These are phyloP conservation scores for Naegleria gruberi DNA, from an alignment of 208 protist species.

Conservation along the genomic window DNA sequence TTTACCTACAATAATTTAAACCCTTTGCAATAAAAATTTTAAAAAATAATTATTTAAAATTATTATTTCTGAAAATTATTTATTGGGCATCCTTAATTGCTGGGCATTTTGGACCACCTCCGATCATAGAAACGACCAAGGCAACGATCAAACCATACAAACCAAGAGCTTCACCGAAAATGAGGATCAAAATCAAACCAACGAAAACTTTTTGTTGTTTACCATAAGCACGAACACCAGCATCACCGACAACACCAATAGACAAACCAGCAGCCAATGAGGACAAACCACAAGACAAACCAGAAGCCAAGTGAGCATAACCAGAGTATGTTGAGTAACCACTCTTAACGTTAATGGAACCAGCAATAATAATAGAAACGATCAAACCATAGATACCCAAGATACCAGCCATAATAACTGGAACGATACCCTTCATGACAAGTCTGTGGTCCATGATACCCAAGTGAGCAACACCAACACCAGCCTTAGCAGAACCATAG, in stretches of 20 bases:
- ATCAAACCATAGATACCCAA: constrained; percentile 99
- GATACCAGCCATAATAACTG: constrained; percentile 91
- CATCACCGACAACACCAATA: constrained; percentile 98
- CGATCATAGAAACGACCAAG: constrained; percentile 61
- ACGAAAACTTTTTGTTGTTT: constrained; percentile 96
- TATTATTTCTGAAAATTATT: too few relatives aligned
- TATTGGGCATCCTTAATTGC: too few relatives aligned
- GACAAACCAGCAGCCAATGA: constrained; percentile 93
- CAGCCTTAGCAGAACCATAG: constrained; percentile 96
- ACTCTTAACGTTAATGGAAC: constrained; percentile 5
- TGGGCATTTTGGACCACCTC: neutral
- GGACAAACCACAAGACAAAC: constrained; percentile 85
- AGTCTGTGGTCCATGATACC: constrained; percentile 87
- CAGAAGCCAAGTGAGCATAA: constrained; percentile 90
- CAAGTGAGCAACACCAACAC: constrained; percentile 90
- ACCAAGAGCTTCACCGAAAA: constrained; percentile 98
- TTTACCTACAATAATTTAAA: too few relatives aligned
- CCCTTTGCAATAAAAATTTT: too few relatives aligned
- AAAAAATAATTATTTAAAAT: too few relatives aligned
- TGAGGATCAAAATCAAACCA: constrained; percentile 99
- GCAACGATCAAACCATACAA: constrained; percentile 98
- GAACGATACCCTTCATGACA: constrained; percentile 88
- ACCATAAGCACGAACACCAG: constrained; percentile 70
- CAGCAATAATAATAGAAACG: constrained; percentile 91
- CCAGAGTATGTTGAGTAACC: constrained; percentile 58